Evolutionary conservation across 1,284 basidiomycete species (phyloP), one percentile per base, ranked within the genome.

Genomic region (Malassezia japonica): DNA sequence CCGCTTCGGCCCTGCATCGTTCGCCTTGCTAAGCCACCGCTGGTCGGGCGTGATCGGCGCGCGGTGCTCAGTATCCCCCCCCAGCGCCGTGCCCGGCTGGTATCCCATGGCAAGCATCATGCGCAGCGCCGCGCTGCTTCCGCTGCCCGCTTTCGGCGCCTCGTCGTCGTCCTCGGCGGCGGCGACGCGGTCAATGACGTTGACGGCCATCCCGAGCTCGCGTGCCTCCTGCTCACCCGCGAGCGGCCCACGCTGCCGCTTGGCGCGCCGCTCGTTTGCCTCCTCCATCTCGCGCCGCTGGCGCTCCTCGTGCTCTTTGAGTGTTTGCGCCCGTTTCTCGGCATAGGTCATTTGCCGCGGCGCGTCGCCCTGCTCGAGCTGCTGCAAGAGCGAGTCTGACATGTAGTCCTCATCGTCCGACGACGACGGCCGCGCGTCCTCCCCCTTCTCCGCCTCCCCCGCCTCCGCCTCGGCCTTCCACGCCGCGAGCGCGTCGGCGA

Each of bases 81-180:
- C 62, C 0, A 64, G 48, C 21, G 55, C 50, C 29, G 56, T 40
- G 6, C 57, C 60, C 0, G 51, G 40, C 20, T 55, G 31, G 40
- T 61, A 65, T 0, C 63, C 63, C 63, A 65, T 65, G 10, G 61
- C 61, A 3, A 55, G 46, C 63, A 65, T 65, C 61, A 65, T 65
- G 15, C 48, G 37, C 56, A 59, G 53, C 39, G 61, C 63, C 15
- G 48, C 48, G 4, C 15, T 20, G 6, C 39, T 55, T 4, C 50
- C 50, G 5, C 27, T 20, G 24, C 50, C 50, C 8, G 34, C n/a
- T n/a, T 46, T 13, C 33, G 27, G 45, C 24, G 29, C 27, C 32
- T 43, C 48, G 21, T 10, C 13, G 24, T 46, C 45, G 13, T 20
- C 32, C n/a, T n/a, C n/a, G 7, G 21, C 21, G 6, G 9, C 34